These are phyloP conservation scores for Candida nitratophila DNA, from an alignment of 805 yeast genomes.

Conservation along the genomic window DNA sequence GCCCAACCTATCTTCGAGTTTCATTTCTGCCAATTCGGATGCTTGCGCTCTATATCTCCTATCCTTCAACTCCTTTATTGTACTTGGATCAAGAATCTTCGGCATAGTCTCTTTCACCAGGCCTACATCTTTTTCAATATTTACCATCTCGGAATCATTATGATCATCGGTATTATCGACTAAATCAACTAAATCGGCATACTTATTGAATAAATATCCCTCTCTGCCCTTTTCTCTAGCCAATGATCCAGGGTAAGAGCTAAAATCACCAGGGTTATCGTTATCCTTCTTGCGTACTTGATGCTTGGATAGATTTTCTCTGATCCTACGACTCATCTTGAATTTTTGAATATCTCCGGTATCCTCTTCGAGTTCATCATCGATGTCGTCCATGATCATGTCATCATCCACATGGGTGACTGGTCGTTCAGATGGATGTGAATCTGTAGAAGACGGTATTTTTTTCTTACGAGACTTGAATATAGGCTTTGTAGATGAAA, in stretches of 20 bases:
- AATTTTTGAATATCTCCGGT: too few relatives aligned
- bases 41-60: slow-evolving; percentile 10
- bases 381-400: background rate
- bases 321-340: too few relatives aligned
- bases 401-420: background rate
- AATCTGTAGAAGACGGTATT: too few relatives aligned
- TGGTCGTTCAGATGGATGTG: too few relatives aligned
- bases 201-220: background rate
- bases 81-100: slow-evolving; percentile 11
- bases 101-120: background rate
- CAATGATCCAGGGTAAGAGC: too few relatives aligned
- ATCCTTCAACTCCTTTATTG: slow-evolving; percentile 16
- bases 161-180: too few relatives aligned
- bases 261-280: too few relatives aligned
- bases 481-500: background rate
- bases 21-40: slow-evolving; percentile 7
- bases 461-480: background rate
- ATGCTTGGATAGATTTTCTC: too few relatives aligned
- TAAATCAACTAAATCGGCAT: too few relatives aligned
- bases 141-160: background rate
- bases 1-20: slow-evolving; percentile 11
- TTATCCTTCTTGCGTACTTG: too few relatives aligned
- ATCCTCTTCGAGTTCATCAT: background rate
- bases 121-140: background rate
- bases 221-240: too few relatives aligned